Conservation (phyloP, 768 basidiomycete genomes). For the Trametes elegans region DNA sequence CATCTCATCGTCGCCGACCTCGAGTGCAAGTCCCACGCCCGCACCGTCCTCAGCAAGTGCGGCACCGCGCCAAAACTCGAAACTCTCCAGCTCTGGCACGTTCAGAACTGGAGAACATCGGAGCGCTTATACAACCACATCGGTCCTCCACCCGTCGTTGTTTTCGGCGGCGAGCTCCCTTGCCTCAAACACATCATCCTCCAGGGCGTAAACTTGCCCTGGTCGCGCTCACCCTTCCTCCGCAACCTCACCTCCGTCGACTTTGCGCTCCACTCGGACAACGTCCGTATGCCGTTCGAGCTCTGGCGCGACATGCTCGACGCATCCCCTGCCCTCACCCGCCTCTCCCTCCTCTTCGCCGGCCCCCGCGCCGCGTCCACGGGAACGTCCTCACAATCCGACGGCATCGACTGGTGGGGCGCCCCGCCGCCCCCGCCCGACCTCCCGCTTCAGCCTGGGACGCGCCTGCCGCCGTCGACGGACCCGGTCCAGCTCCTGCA, state of each 20-base stretch:
- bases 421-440: slow-evolving; percentile 33
- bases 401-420: slow-evolving; percentile 32
- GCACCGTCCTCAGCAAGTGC: slow-evolving; percentile 48
- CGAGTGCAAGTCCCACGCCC: slow-evolving; percentile 54
- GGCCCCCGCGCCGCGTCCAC: slow-evolving; percentile 40
- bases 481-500: slow-evolving; percentile 23
- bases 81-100: slow-evolving; percentile 63
- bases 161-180: slow-evolving; percentile 54
- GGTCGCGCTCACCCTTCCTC: slow-evolving; percentile 57
- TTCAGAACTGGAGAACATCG: slow-evolving; percentile 51
- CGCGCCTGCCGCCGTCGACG: slow-evolving; percentile 45
- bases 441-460: slow-evolving; percentile 27
- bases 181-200: slow-evolving; percentile 53
- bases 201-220: slow-evolving; percentile 65
- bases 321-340: slow-evolving; percentile 44
- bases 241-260: slow-evolving; percentile 49
- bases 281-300: slow-evolving; percentile 52
- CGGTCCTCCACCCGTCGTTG: slow-evolving; percentile 54
- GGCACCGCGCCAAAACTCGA: slow-evolving; percentile 54
- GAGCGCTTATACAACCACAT: slow-evolving; percentile 55
- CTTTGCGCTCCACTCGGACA: slow-evolving; percentile 58
- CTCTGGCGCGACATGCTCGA: slow-evolving; percentile 56
- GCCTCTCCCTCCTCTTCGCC: slow-evolving; percentile 55
- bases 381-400: slow-evolving; percentile 23
- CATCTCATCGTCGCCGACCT: slow-evolving; percentile 59